Evolutionary conservation across 2,329 filamentous ascomycete species (phyloP).

Genomic region (Stagonosporopsis cucurbitacearum): DNA sequence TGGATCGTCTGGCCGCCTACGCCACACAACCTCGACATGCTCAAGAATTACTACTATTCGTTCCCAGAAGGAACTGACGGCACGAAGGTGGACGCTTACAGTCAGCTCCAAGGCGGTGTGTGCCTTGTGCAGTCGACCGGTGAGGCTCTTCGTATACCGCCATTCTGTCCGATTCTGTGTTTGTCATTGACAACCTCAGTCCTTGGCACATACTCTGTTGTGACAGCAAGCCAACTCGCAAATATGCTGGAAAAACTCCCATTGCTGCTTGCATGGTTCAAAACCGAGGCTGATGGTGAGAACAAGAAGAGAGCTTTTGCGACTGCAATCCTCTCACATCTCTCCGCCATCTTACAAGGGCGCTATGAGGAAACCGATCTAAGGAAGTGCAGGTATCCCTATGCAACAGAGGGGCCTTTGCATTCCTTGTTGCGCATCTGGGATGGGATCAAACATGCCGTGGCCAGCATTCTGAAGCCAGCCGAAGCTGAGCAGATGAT

Average conservation of each 20-base stretch:
- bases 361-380: conserved; percentile 8
- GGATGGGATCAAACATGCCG: conserved; percentile 22
- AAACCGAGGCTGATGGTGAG: conserved; percentile 20
- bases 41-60: conserved; percentile 19
- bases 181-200: conserved; percentile 17
- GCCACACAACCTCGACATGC: conserved; percentile 18
- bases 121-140: conserved; percentile 21
- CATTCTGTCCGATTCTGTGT: conserved; percentile 23
- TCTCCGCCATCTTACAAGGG: conserved; percentile 20
- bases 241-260: conserved; percentile 18
- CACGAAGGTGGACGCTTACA: not conserved
- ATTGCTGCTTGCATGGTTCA: conserved; percentile 24
- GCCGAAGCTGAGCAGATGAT: conserved; percentile 9
- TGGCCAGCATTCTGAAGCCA: conserved; percentile 14
- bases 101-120: conserved; percentile 24
- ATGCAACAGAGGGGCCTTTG: conserved; percentile 10
- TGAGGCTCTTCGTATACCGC: conserved; percentile 25
- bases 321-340: conserved; percentile 1
- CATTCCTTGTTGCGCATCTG: conserved; percentile 14
- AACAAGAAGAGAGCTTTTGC: conserved; percentile 17
- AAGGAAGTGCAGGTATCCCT: not conserved
- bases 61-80: conserved; percentile 1
- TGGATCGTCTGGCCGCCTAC: conserved; percentile 37
- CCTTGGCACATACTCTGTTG: conserved; percentile 14
- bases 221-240: conserved; percentile 15